phyloP scores from a whole-genome alignment of 139 green algal genomes.

The Desmodesmus armatus region DNA sequence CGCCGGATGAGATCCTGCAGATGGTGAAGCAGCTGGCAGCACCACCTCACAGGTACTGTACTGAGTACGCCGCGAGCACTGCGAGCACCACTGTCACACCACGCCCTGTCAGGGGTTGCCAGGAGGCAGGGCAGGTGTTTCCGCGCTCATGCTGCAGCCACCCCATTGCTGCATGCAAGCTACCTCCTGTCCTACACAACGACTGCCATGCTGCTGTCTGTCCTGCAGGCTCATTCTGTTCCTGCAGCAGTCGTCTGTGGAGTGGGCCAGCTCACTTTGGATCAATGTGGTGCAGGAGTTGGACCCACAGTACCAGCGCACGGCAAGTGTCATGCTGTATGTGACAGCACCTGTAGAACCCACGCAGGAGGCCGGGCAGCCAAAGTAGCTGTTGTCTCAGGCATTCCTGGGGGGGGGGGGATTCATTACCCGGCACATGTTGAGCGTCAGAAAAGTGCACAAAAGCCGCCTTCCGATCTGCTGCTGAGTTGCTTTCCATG shows the following conservation, averaged over 20 bases:
- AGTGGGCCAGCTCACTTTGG: constrained; percentile 95
- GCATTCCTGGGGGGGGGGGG: too few relatives aligned
- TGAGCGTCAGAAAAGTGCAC: too few relatives aligned
- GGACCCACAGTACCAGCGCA: constrained; percentile 84
- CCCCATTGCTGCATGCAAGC: too few relatives aligned
- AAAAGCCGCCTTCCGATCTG: too few relatives aligned
- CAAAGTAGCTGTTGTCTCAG: too few relatives aligned
- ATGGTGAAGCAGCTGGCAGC: constrained; percentile 93
- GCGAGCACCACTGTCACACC: too few relatives aligned
- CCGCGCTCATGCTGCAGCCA: background rate
- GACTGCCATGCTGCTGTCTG: too few relatives aligned
- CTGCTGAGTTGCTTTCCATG: too few relatives aligned
- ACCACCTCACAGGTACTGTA: constrained; percentile 79
- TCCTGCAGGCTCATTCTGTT: constrained; percentile 91
- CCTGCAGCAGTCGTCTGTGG: constrained; percentile 93
- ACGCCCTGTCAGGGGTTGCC: background rate
- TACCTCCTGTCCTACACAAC: constrained; percentile 1
- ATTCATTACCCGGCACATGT: background rate
- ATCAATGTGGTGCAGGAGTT: constrained; percentile 92
- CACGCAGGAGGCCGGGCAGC: too few relatives aligned
- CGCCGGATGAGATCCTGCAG: constrained; percentile 89
- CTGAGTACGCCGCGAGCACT: too few relatives aligned
- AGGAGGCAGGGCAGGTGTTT: background rate
- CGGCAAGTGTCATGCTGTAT: too few relatives aligned
- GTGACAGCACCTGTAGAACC: too few relatives aligned